Evolutionary conservation across 192 early-diverging fungal species (phyloP).

Genomic region (Chytriomyces sp.): DNA sequence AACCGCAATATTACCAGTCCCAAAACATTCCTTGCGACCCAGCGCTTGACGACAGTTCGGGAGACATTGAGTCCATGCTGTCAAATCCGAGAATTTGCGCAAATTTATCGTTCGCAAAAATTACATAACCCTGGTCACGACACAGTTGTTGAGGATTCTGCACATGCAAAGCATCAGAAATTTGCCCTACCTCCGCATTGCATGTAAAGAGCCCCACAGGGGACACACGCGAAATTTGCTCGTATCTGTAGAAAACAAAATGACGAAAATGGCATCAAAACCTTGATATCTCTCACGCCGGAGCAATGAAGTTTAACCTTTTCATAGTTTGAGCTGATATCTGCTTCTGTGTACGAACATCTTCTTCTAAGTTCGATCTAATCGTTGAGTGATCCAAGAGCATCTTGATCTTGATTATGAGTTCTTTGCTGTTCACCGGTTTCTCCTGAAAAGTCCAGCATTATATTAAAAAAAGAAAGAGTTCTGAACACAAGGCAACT

Average conservation of each 20-base stretch:
- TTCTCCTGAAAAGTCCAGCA: constrained; percentile 12
- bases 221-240: constrained; percentile 13
- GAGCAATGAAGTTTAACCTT: not conserved
- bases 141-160: not conserved
- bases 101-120: constrained; percentile 46
- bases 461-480: not conserved
- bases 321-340: not conserved
- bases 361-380: constrained; percentile 7
- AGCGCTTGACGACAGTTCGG: not conserved
- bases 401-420: constrained; percentile 59
- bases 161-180: constrained; percentile 15
- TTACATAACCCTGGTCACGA: constrained; percentile 7
- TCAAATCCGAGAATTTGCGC: constrained; percentile 14
- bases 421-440: constrained; percentile 48
- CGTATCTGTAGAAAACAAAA: constrained; percentile 36
- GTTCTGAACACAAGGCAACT: not conserved
- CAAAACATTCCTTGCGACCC: too few relatives aligned
- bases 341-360: constrained; percentile 1
- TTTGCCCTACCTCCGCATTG: constrained; percentile 7
- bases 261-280: constrained; percentile 27
- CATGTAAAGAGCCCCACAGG: constrained; percentile 26
- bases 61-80: not conserved
- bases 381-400: constrained; percentile 53
- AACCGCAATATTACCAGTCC: too few relatives aligned
- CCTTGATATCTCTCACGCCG: not conserved